Base-by-base conservation (phyloP, 108 stramenopile genomes). In the Conticribra guillardii region DNA sequence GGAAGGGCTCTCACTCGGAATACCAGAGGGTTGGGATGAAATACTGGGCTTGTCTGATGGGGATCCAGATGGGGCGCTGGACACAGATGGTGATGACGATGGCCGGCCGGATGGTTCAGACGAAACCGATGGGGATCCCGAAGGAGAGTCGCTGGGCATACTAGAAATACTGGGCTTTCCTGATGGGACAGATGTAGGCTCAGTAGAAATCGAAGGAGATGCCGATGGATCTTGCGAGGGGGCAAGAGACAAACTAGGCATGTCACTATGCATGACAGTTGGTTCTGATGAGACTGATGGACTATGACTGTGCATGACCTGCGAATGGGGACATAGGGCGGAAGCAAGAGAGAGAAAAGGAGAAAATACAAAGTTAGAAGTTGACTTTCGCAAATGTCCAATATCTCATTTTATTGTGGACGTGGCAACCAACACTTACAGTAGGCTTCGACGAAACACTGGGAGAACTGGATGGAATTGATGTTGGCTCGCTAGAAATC, bases 141-240 rank as follows among this genome's bases (percentile, higher is more conserved):
- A 34, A 4, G 58, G n/a, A 5, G 18, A 11, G 2, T n/a, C 34
- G 11, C 18, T 18, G 4, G 58, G 58, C 33, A 4, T 21, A 17
- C 29, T 32, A 5, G 58, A 60, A 60, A 37, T 18, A 41, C 29
- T 32, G 28, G 58, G 58, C 18, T 60, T 22, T 2, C 5, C 28
- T n/a, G 54, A 46, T 30, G 67, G 67, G 18, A 45, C 54, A 24
- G 17, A 41, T n/a, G 54, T 67, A 4, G 66, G 66, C 2, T 55
- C 52, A 14, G 18, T 67, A 7, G 33, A 33, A 22, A 58, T 28
- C 8, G 53, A 37, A 9, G 66, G 66, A 3, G 32, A 14, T 3
- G 11, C 5, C 14, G 49, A 51, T 30, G 64, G 64, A 49, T 16
- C 0, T 0, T 14, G 7, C 22, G 17, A 54, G 11, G 66, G 66